Base-by-base conservation (phyloP, 306 rosid genomes). In the Cucurbita maxima region DNA sequence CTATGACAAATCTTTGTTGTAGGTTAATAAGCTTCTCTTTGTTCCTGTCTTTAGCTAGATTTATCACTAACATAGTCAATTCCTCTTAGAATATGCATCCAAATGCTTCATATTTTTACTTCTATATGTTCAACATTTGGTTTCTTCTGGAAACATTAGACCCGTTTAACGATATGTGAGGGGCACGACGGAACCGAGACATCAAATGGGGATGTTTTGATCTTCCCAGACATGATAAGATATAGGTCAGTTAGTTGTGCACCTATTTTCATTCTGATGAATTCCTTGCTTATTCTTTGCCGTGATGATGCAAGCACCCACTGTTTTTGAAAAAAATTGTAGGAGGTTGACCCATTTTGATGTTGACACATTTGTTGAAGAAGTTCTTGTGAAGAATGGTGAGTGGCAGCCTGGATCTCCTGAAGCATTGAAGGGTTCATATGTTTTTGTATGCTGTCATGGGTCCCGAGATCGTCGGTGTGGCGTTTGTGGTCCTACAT, bases 301-400 rank as follows among this genome's bases (percentile, higher is more conserved):
- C 0, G 7, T 12, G 55, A 67, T 11, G 6, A 25, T 69, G 20
- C 7, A 20, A 10, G 48, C 56, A 48, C 54, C 5, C 38, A 11
- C 13, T 50, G 51, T 50, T 14, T 34, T 30, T 18, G 10, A 3
- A 50, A 11, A 11, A 8, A 61, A 76, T 69, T 85, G 80, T 88
- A 93, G 98, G 96, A 88, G 98, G 63, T 83, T 93, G 85, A 90
- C 97, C 3, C 97, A 93, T 81, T 93, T 90, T 83, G 97, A 93
- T 79, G 97, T 90, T 61, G 97, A 93, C 10, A 93, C 96, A 22
- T 93, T 93, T 78, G 98, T 90, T 38, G 98, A 93, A 82, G 98
- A 93, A 85, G 98, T 93, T 59, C 96, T 93, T 72, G 98, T 93
- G 83, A 93, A 90, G 82, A 88, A 90, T 71, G 91, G 90, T 56